phyloP scores from a whole-genome alignment of 805 yeast species.

The Spathaspora sp. region DNA sequence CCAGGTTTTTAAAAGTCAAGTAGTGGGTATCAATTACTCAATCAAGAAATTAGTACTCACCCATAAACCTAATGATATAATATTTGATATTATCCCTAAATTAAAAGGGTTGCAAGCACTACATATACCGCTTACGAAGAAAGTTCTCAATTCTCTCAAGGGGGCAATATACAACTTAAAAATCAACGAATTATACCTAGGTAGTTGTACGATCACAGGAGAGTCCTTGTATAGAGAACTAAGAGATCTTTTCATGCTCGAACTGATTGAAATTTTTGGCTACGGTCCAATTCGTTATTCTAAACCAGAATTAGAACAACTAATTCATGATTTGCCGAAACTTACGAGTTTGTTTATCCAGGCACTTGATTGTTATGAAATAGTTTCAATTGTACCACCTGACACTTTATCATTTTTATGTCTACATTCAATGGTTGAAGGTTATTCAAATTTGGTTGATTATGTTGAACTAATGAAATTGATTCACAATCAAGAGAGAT shows the following conservation, averaged over 20 bases:
- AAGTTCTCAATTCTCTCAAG: neutral
- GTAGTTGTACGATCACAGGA: neutral
- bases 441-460: neutral
- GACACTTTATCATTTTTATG: neutral
- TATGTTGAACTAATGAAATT: neutral
- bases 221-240: neutral
- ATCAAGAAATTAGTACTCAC: neutral
- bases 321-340: neutral
- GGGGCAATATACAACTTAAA: neutral
- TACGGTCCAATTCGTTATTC: neutral
- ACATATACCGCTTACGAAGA: neutral
- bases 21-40: neutral
- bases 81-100: neutral
- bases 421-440: neutral
- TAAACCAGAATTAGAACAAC: neutral
- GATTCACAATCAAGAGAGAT: neutral
- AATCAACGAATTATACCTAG: neutral
- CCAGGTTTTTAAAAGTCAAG: neutral
- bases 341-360: neutral
- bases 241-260: neutral
- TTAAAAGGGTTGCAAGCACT: neutral
- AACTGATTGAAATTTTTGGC: neutral
- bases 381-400: neutral
- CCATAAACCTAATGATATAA: neutral
- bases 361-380: neutral